Conservation (phyloP, 345 rosid species). For the Reutealis trisperma region DNA sequence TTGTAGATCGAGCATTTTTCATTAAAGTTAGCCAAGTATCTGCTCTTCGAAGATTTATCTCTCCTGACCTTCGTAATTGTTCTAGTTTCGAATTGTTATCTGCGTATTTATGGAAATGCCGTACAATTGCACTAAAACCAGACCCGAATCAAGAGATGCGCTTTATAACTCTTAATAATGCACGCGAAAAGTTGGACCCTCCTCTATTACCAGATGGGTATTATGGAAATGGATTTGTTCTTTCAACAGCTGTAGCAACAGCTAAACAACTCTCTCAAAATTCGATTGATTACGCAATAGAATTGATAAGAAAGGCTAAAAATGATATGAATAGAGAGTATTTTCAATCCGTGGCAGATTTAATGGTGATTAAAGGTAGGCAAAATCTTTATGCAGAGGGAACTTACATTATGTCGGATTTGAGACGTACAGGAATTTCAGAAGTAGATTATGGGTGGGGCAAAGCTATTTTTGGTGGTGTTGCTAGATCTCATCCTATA, state of each 20-base stretch:
- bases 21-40: background rate
- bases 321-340: slow-evolving; percentile 18
- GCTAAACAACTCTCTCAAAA: slow-evolving; percentile 16
- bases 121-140: slow-evolving; percentile 2
- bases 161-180: background rate
- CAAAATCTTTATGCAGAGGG: background rate
- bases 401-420: background rate
- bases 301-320: slow-evolving; percentile 26
- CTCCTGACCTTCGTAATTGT: background rate
- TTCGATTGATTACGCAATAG: slow-evolving; percentile 31
- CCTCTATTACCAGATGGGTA: slow-evolving; percentile 20
- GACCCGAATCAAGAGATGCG: slow-evolving; percentile 7
- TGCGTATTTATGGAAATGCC: slow-evolving; percentile 33
- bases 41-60: background rate
- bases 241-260: slow-evolving; percentile 24
- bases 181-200: background rate
- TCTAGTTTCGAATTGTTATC: slow-evolving; percentile 17
- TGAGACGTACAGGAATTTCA: background rate
- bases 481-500: background rate
- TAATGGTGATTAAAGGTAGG: slow-evolving; percentile 15
- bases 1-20: slow-evolving; percentile 7
- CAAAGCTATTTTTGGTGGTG: slow-evolving; percentile 16
- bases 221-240: slow-evolving; percentile 40
- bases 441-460: slow-evolving; percentile 31
- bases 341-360: slow-evolving; percentile 14